Evolutionary conservation across 148 eudicot species (phyloP).

Genomic region (Euryodendron excelsum): DNA sequence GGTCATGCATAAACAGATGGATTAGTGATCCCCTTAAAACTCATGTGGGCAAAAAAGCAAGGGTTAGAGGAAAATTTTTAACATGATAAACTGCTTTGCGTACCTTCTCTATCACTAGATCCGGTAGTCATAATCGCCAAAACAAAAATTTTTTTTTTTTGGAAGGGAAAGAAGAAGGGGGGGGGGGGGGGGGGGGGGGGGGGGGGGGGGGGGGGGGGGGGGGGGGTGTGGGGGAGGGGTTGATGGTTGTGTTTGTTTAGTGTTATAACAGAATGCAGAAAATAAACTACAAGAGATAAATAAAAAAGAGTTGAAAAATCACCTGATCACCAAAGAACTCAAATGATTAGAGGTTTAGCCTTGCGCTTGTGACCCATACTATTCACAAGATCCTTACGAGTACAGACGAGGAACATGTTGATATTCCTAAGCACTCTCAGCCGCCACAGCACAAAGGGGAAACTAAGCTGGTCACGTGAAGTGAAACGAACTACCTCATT

Average conservation of each 20-base stretch:
- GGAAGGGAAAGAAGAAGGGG: too few species aligned
- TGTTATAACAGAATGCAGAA: not conserved
- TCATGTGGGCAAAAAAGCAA: too few species aligned
- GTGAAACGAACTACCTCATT: conserved; percentile 89
- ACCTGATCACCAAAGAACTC: conserved; percentile 9
- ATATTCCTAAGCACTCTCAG: conserved; percentile 54
- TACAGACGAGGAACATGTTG: conserved; percentile 63
- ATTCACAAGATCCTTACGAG: not conserved
- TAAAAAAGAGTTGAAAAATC: not conserved
- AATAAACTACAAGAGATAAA: not conserved
- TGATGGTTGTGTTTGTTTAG: too few species aligned
- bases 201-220: too few species aligned
- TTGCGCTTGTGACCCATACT: conserved; percentile 24
- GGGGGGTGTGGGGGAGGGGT: too few species aligned
- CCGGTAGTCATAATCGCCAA: not conserved
- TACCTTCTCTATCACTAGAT: not conserved
- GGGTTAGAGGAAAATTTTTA: too few species aligned
- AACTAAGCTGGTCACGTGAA: conserved; percentile 85
- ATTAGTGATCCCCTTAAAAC: too few species aligned
- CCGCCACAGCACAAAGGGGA: conserved; percentile 78
- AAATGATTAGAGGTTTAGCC: not conserved
- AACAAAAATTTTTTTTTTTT: too few species aligned
- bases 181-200: too few species aligned
- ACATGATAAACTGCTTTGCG: too few species aligned
- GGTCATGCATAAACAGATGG: not conserved